A percentile compares a stretch with the other conserved stretches of the same genome.
phyloP scores from a whole-genome alignment of 495 filamentous ascomycete genomes.

The Viridothelium virens region DNA sequence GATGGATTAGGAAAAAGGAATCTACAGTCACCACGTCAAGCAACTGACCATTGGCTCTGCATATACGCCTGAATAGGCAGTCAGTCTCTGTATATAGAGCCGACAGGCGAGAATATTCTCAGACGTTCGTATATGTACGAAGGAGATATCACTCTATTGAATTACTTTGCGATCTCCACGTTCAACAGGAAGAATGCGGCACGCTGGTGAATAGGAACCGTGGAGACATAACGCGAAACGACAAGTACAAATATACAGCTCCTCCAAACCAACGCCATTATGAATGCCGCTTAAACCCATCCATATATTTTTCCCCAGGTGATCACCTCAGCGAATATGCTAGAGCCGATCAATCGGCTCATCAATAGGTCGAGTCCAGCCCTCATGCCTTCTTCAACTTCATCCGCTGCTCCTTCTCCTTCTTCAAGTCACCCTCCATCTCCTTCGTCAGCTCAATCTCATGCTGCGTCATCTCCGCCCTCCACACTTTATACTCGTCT shows the following conservation, averaged over 20 bases:
- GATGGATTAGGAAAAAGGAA: not conserved
- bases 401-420: not conserved
- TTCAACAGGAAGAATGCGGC: not conserved
- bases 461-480: constrained; percentile 9
- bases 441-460: constrained; percentile 9
- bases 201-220: no score
- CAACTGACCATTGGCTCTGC: no score
- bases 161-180: not conserved
- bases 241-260: not conserved
- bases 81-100: no score
- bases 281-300: constrained; percentile 3
- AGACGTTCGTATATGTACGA: not conserved
- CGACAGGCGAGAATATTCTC: not conserved
- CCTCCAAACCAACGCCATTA: not conserved
- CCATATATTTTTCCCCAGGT: not conserved
- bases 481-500: not conserved
- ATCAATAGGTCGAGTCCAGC: not conserved
- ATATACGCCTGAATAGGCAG: no score
- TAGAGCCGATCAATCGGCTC: no score
- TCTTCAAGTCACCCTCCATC: constrained; percentile 10
- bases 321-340: no score
- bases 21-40: not conserved
- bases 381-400: not conserved
- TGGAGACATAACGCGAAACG: not conserved
- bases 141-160: not conserved